Percentiles rank a stretch among this genome's conserved stretches.
Evolutionary conservation across 2,329 filamentous ascomycete genomes (phyloP).

Genomic region (Gaeumannomyces tritici): DNA sequence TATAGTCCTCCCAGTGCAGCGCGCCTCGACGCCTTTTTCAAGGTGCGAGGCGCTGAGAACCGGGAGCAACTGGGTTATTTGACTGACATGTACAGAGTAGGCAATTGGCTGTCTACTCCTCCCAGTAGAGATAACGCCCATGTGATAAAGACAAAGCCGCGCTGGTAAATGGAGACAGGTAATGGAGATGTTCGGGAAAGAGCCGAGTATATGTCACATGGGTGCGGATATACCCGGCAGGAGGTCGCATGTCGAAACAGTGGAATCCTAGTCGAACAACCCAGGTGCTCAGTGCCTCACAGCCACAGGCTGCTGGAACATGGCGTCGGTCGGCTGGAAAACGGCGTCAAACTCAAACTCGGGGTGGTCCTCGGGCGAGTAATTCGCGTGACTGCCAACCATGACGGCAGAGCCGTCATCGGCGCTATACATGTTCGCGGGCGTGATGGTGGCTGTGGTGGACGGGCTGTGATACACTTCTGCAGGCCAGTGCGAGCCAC

Average conservation of each 20-base stretch:
- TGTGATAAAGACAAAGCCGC: background rate
- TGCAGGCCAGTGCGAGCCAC: conserved; percentile 5
- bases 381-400: background rate
- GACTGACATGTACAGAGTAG: background rate
- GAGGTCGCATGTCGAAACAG: background rate
- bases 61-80: background rate
- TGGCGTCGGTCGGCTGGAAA: background rate
- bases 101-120: background rate
- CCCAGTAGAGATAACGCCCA: background rate
- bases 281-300: background rate
- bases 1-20: background rate
- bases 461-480: conserved; percentile 12
- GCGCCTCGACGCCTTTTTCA: background rate
- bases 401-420: background rate
- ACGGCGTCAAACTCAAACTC: conserved; percentile 8
- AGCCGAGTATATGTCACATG: too few relatives aligned
- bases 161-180: background rate
- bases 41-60: background rate
- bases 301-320: background rate
- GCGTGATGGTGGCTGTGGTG: conserved; percentile 15
- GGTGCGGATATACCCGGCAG: background rate
- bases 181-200: background rate
- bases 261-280: background rate
- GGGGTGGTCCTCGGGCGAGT: conserved; percentile 7
- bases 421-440: conserved; percentile 8